Evolutionary conservation across 306 rosid genomes (phyloP), one percentile per base, ranked within the genome.

Genomic region (Amphicarpaea edgeworthii): DNA sequence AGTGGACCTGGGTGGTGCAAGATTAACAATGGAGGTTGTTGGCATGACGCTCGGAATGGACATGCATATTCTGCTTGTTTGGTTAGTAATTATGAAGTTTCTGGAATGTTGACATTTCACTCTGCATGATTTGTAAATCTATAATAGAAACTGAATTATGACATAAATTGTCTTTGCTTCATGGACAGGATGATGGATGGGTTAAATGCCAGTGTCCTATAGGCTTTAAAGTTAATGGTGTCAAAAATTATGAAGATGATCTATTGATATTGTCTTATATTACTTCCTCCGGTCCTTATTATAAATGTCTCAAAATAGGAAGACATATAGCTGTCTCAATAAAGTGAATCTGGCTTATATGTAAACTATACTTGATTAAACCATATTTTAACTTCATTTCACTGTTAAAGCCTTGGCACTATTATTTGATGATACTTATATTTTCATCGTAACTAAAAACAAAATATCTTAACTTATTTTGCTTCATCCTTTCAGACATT

Each of bases 1-100:
- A 92, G 96, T 71, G 99, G 99, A 40, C 89, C 99, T 72, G 98
- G 98, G 42, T 83, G 99, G 74, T 96, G 99, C 90, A 96, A 90
- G n/a, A n/a, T n/a, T n/a, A n/a, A n/a, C n/a, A n/a, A n/a, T n/a
- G n/a, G n/a, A n/a, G n/a, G n/a, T n/a, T n/a, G n/a, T n/a, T n/a
- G n/a, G n/a, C n/a, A n/a, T n/a, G n/a, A n/a, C n/a, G n/a, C n/a
- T n/a, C n/a, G n/a, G n/a, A n/a, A n/a, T n/a, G n/a, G n/a, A n/a
- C n/a, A n/a, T n/a, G n/a, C n/a, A n/a, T n/a, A n/a, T n/a, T n/a
- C n/a, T n/a, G n/a, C n/a, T n/a, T n/a, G n/a, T n/a, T n/a, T n/a
- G n/a, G n/a, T n/a, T n/a, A n/a, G n/a, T n/a, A n/a, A n/a, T n/a
- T n/a, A n/a, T n/a, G n/a, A n/a, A n/a, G n/a, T n/a, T n/a, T n/a